These are phyloP conservation scores for Cyberlindnera maritima DNA, from an alignment of 805 yeast genomes.

Conservation along the genomic window DNA sequence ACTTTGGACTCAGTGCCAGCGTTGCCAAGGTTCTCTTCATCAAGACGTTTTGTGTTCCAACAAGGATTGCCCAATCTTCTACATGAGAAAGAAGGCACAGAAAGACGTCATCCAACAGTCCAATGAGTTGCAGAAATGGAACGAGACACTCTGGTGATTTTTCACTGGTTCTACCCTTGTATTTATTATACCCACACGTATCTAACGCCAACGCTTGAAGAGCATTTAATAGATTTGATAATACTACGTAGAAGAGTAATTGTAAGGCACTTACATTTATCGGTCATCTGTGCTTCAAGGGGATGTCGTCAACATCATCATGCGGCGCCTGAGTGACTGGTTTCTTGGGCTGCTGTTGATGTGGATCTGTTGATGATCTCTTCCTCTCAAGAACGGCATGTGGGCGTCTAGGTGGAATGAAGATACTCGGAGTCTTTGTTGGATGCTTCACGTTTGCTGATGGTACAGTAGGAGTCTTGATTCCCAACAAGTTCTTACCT, in stretches of 20 bases:
- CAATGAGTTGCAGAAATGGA: slow-evolving; percentile 40
- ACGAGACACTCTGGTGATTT: slow-evolving; percentile 28
- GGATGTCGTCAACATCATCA: slow-evolving; percentile 11
- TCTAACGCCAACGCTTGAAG: no score
- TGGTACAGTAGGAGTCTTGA: slow-evolving; percentile 3
- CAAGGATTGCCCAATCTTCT: slow-evolving; percentile 95
- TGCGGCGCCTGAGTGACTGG: not conserved
- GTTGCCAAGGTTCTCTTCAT: slow-evolving; percentile 94
- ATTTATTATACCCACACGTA: no score
- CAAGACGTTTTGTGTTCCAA: slow-evolving; percentile 95
- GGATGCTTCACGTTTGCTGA: not conserved
- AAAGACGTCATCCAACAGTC: slow-evolving; percentile 40
- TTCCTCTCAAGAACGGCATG: slow-evolving; percentile 11
- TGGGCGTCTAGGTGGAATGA: slow-evolving; percentile 13
- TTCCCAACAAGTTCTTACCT: slow-evolving; percentile 8
- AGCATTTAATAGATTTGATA: no score
- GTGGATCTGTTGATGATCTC: slow-evolving; percentile 4
- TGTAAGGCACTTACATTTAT: not conserved
- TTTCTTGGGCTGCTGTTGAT: slow-evolving; percentile 7
- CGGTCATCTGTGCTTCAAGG: not conserved
- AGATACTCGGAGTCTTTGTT: slow-evolving; percentile 5
- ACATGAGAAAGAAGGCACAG: slow-evolving; percentile 73
- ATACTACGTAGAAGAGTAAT: not conserved
- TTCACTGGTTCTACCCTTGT: not conserved
- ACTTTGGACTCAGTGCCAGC: slow-evolving; percentile 97